These are phyloP conservation scores for Agrocybe chaxingu DNA, from an alignment of 768 basidiomycete genomes.

Conservation along the genomic window DNA sequence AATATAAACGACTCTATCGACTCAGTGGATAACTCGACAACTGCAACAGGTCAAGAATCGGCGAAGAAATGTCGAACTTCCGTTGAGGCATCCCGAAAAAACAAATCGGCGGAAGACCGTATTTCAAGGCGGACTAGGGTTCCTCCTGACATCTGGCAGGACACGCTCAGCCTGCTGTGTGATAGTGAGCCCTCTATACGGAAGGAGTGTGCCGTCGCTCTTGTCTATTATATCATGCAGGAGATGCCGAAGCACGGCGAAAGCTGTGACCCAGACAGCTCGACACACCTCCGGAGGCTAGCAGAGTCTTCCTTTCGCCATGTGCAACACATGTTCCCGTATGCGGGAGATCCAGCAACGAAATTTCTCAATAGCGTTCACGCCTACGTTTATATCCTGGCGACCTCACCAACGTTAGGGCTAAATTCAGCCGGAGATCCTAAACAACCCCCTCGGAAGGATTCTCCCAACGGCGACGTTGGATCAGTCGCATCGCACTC, in stretches of 20 bases:
- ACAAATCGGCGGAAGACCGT: constrained; percentile 27
- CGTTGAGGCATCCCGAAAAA: constrained; percentile 25
- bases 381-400: constrained; percentile 77
- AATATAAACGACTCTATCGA: constrained; percentile 39
- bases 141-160: constrained; percentile 86
- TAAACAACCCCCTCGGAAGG: no score
- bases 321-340: constrained; percentile 44
- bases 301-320: constrained; percentile 50
- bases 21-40: constrained; percentile 5
- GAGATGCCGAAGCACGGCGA: constrained; percentile 72
- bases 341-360: constrained; percentile 56
- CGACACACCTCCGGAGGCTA: constrained; percentile 41
- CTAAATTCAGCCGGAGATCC: constrained; percentile 24
- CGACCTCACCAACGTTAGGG: constrained; percentile 66
- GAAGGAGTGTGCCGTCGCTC: constrained; percentile 67
- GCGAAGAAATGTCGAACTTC: constrained; percentile 6
- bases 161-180: constrained; percentile 81
- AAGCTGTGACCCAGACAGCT: constrained; percentile 39
- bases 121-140: constrained; percentile 62
- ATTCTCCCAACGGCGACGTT: no score
- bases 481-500: background rate
- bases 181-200: constrained; percentile 77
- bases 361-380: constrained; percentile 79
- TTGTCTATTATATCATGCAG: constrained; percentile 72
- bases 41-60: constrained; percentile 3